A percentile compares a stretch with the other conserved stretches of the same genome.
Evolutionary conservation across 805 yeast species (phyloP).

Genomic region (Lipomyces yamanashiensis): DNA sequence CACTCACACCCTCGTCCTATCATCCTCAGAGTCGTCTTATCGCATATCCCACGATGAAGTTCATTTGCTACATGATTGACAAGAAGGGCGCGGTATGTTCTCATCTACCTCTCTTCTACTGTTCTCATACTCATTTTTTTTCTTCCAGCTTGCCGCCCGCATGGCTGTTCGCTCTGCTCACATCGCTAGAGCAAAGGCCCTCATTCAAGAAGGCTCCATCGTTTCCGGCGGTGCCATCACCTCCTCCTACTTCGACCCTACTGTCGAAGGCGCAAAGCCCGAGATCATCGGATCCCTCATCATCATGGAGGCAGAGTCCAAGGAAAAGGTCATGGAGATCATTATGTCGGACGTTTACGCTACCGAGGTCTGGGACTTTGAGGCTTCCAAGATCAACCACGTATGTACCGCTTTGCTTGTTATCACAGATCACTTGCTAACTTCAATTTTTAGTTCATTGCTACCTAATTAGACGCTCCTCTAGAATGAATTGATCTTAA

Average conservation of each 20-base stretch:
- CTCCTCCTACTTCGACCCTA: constrained; percentile 5
- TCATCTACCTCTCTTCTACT: not conserved
- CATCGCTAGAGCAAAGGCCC: constrained; percentile 4
- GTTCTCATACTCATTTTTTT: not conserved
- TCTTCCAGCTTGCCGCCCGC: constrained; percentile 11
- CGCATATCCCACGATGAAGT: constrained; percentile 4
- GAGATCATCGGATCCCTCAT: constrained; percentile 18
- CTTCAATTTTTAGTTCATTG: constrained; percentile 4
- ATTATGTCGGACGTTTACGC: constrained; percentile 18
- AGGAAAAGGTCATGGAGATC: constrained; percentile 18
- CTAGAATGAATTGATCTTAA: not conserved
- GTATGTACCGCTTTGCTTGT: constrained; percentile 3
- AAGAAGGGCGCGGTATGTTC: constrained; percentile 13
- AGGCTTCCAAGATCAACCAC: constrained; percentile 17
- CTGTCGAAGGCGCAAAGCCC: constrained; percentile 15
- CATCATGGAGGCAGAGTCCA: constrained; percentile 21
- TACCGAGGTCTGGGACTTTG: constrained; percentile 21
- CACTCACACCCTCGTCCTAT: not conserved
- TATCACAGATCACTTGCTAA: not conserved
- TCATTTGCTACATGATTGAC: constrained; percentile 21
- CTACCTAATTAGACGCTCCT: constrained; percentile 1
- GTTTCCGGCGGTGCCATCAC: constrained; percentile 19
- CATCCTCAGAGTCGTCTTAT: not conserved
- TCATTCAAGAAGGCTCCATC: constrained; percentile 12
- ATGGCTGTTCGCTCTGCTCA: constrained; percentile 16